Base-by-base conservation (phyloP, 352 stramenopile species). In the Globisporangium lucens region DNA sequence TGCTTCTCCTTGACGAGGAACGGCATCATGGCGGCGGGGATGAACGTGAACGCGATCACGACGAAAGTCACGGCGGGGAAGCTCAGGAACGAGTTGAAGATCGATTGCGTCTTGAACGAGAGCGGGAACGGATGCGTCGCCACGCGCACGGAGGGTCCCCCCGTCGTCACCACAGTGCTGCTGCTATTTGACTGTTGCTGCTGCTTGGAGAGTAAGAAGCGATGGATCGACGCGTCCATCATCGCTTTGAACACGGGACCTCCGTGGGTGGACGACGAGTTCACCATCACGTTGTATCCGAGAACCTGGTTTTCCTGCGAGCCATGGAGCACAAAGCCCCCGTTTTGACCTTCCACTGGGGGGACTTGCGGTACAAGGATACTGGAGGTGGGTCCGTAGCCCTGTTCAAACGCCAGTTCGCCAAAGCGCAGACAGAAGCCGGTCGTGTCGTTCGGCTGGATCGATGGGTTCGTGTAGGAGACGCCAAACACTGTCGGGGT, bases 1-100 rank as follows among this genome's bases (percentile, higher is more conserved):
- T 98, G 89, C 67, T 93, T 93, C 68, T 99, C 97, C 53, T 98
- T 94, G 46, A 99, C 96, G 24, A 99, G 78, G 77, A 98, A 99
- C 20, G 94, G 93, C 69, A 96, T 97, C 62, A 97, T 97, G 2
- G 89, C 87, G 3, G 91, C 94, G 0, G 94, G 93, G 41, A 98
- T 87, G 69, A 98, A 98, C 33, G 93, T 93, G 66, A 98, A 96
- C 3, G 91, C 93, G 20, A 98, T 87, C 22, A 98, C 75, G 58
- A 98, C 82, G 52, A 98, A 89, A 29, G 95, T 86, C 8, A 84
- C 75, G 6, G 91, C 89, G 7, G 94, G 76, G 1, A 98, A 72
- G 24, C 74, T 86, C 24, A 89, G 59, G 52, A 83, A 87, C 13
- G 83, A 85, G 51, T 78, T 78, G 57, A 90, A 89, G 29, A 90